Percentiles rank a stretch among this genome's conserved stretches.
Evolutionary conservation across 1,284 basidiomycete species (phyloP).

Genomic region (Golubevia pallescens): DNA sequence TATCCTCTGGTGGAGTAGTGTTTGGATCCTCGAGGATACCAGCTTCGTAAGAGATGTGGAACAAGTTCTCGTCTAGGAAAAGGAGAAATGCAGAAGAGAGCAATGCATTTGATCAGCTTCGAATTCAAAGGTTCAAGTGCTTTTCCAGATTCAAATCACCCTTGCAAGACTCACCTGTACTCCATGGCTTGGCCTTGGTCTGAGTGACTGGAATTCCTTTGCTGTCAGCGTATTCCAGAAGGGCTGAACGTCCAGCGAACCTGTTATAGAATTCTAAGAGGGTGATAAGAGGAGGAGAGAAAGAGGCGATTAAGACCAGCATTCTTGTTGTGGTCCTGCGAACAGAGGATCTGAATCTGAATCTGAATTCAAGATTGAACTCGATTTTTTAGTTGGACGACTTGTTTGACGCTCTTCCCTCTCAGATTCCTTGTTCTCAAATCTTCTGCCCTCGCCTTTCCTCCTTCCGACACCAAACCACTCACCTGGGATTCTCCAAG

Average conservation of each 20-base stretch:
- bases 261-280: constrained; percentile 88
- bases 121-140: too few relatives aligned
- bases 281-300: background rate
- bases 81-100: background rate
- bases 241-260: constrained; percentile 90
- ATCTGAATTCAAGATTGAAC: too few relatives aligned
- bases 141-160: too few relatives aligned
- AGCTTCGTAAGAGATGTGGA: constrained; percentile 99
- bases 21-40: constrained; percentile 98
- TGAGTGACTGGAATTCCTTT: constrained; percentile 92
- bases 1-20: constrained; percentile 92
- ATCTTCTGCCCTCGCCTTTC: background rate
- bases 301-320: background rate
- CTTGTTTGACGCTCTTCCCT: too few relatives aligned
- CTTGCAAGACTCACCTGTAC: constrained; percentile 75
- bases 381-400: too few relatives aligned
- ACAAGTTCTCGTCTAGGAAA: constrained; percentile 80
- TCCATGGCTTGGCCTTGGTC: constrained; percentile 97
- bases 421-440: background rate
- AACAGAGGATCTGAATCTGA: too few relatives aligned
- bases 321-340: too few relatives aligned
- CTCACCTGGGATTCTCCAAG: constrained; percentile 90
- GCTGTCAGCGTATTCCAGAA: constrained; percentile 86
- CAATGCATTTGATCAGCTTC: too few relatives aligned
- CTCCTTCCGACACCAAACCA: constrained; percentile 4